A percentile compares a stretch with the other conserved stretches of the same genome.
Conservation (phyloP, 202 grass and related monocot genomes). For the Panicum hallii region DNA sequence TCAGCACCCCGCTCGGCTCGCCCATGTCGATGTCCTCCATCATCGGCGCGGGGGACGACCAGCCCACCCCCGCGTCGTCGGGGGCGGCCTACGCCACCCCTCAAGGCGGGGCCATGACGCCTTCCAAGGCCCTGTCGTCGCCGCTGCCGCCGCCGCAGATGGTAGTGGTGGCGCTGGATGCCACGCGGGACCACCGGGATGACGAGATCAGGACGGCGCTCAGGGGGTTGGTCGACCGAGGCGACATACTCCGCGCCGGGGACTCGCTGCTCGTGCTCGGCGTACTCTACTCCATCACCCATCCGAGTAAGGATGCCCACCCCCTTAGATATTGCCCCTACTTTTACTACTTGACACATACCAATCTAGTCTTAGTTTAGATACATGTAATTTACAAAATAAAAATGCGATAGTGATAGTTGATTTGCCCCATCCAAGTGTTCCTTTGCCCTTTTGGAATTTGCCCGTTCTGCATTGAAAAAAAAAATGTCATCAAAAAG, state of each 20-base stretch:
- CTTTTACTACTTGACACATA: background rate
- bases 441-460: background rate
- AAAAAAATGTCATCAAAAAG: background rate
- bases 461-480: background rate
- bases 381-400: background rate
- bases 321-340: background rate
- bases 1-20: slow-evolving; percentile 38
- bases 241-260: slow-evolving; percentile 57
- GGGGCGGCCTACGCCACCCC: background rate
- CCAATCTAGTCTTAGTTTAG: background rate
- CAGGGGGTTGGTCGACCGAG: slow-evolving; percentile 30
- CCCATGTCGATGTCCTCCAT: slow-evolving; percentile 50
- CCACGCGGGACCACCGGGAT: slow-evolving; percentile 56
- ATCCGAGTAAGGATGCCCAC: slow-evolving; percentile 61
- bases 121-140: background rate
- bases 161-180: slow-evolving; percentile 68
- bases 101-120: background rate
- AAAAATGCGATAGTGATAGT: background rate
- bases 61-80: slow-evolving; percentile 32
- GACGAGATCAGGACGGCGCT: slow-evolving; percentile 56
- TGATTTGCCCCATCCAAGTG: background rate
- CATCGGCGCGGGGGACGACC: slow-evolving; percentile 39
- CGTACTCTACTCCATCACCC: slow-evolving; percentile 62
- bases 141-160: slow-evolving; percentile 51
- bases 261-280: slow-evolving; percentile 67